Base-by-base conservation (phyloP, 805 yeast species). In the Pichia exigua region DNA sequence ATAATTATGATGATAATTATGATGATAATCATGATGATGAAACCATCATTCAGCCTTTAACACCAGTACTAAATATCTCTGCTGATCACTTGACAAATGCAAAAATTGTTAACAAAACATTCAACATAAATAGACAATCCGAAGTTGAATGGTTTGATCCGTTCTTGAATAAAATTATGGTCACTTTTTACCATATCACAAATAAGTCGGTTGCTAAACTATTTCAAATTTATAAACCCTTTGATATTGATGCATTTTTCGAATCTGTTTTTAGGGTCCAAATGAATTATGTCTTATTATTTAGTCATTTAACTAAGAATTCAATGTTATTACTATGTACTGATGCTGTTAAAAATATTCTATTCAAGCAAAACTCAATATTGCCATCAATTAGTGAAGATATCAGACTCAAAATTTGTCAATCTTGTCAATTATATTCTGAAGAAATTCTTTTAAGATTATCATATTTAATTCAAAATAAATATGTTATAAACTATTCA, bases 221-320 rank as follows among this genome's bases (percentile, higher is more conserved):
- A 15, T 44, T 42, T n/a, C 9, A 44, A 27, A 39, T 15, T 18
- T 44, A 12, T 39, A 44, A 39, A 27, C 24, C n/a, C 6, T 44
- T 44, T 40, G 43, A 40, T 17, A 18, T 48, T 20, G 51, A 48
- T 44, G 30, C 39, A 2, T 38, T 44, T 44, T 39, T 48, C 27
- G 47, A 44, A 26, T 24, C 20, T 27, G 10, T 44, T 8, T 48
- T 27, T 24, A 38, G 42, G 27, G n/a, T 39, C 6, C 44, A 39
- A 7, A 4, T 26, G 4, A 44, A 27, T 21, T 39, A 39, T 22
- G 13, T 28, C 4, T 8, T 17, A 9, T 22, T 48, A 10, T 27
- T 27, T 27, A 27, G 30, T 7, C 26, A 24, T 39, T 39, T 48
- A 21, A 44, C 41, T 15, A 28, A 18, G 44, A 48, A 48, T 27